Conservation (phyloP, 805 yeast species). For the Candida khao-thaluensis region DNA sequence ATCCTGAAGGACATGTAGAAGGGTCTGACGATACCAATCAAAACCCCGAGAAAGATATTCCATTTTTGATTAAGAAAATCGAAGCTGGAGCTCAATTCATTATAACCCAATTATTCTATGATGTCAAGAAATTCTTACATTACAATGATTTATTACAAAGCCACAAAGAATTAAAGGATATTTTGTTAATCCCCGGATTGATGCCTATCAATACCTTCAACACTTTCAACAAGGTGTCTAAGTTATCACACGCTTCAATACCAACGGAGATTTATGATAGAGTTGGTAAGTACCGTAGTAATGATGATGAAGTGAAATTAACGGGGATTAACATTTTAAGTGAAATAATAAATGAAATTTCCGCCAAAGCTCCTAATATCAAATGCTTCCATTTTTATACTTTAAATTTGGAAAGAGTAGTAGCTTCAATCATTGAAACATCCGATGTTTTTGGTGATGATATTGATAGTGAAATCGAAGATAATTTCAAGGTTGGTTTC, state of each 20-base stretch:
- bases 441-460: conserved; percentile 51
- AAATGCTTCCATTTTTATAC: conserved; percentile 92
- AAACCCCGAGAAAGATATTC: conserved; percentile 66
- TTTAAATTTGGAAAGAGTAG: conserved; percentile 86
- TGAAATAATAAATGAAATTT: conserved; percentile 60
- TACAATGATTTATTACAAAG: conserved; percentile 58
- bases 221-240: conserved; percentile 84
- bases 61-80: conserved; percentile 77
- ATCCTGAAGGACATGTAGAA: conserved; percentile 96
- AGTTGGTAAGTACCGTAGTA: conserved; percentile 56
- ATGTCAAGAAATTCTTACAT: conserved; percentile 68
- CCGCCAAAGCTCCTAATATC: conserved; percentile 53
- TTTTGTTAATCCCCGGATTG: conserved; percentile 79
- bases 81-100: conserved; percentile 95
- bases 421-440: conserved; percentile 75
- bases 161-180: conserved; percentile 38
- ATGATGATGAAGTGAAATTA: conserved; percentile 76
- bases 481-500: conserved; percentile 11
- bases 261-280: conserved; percentile 54
- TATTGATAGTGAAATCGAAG: conserved; percentile 34
- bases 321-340: conserved; percentile 76
- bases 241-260: conserved; percentile 80
- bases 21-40: conserved; percentile 70
- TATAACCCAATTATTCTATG: conserved; percentile 88
- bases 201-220: conserved; percentile 88